Base-by-base conservation (phyloP, 441 rosid genomes). In the Adansonia gregorii region DNA sequence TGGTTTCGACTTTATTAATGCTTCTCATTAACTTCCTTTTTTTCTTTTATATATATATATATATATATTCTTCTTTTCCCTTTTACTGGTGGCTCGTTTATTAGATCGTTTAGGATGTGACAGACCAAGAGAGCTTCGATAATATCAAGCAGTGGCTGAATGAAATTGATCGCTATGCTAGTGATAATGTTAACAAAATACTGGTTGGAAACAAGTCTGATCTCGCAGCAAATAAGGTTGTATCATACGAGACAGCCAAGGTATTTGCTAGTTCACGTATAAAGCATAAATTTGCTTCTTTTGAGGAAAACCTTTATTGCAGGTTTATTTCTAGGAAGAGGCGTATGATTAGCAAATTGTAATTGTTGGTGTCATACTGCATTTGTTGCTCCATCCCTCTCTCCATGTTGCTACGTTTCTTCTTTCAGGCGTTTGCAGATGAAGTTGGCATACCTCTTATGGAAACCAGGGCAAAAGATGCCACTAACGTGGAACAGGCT, bases 401-500 rank as follows among this genome's bases (percentile, higher is more conserved):
- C 19, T 49, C 19, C 20, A 31, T 63, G 19, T 52, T 31, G 10
- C 27, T 72, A 43, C 35, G 6, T 43, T 58, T 65, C 19, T 54
- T 45, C 77, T 82, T 46, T 54, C 73, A 90, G 94, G 94, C 92
- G 52, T 90, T 90, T 76, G 94, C 94, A 2, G 94, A 90, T 87
- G 92, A 90, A 81, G 78, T 88, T 58, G 94, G 94, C 55, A 88
- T 90, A 68, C 94, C 94, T 27, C 88, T 90, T 78, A 56, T 90
- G 91, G 94, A 90, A 81, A 90, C 94, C 6, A 90, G 94, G 83
- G 94, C 94, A 3, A 90, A 88, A 73, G 86, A 88, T 82, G 72
- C 94, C 45, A 87, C 91, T 45, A 90, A 90, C 10, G 94, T 90
- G 8, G 94, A 88, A 79, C 88, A 88, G 76, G 91, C 94, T 74